A percentile compares a stretch with the other conserved stretches of the same genome.
These are phyloP conservation scores for Eurotiales sp. DNA, from an alignment of 2,329 filamentous ascomycete genomes.

Conservation along the genomic window DNA sequence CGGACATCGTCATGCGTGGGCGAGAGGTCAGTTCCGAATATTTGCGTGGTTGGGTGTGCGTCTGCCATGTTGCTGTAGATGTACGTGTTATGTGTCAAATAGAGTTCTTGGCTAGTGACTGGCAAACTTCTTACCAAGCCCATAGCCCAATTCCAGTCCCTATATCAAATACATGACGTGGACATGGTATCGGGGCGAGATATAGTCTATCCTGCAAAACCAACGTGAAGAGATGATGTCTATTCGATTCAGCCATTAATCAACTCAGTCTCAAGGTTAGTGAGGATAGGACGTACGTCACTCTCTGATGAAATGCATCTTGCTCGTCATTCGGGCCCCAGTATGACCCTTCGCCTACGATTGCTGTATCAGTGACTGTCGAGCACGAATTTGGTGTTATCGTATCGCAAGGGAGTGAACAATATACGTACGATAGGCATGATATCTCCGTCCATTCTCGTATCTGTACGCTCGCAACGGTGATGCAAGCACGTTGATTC, in stretches of 20 bases:
- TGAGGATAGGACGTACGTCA: slow-evolving; percentile 20
- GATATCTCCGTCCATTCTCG: slow-evolving; percentile 34
- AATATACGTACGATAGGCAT: slow-evolving; percentile 16
- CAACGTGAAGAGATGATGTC: slow-evolving; percentile 26
- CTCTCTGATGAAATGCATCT: slow-evolving; percentile 20
- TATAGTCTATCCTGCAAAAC: slow-evolving; percentile 24
- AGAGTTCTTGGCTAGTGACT: no score
- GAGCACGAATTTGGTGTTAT: no score
- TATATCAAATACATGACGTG: slow-evolving; percentile 27
- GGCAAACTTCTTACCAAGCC: slow-evolving; percentile 27
- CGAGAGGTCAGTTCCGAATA: slow-evolving; percentile 37
- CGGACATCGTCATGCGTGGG: slow-evolving; percentile 20
- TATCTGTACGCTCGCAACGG: slow-evolving; percentile 25
- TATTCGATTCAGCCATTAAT: no score
- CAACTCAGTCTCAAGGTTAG: no score
- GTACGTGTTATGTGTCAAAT: background rate
- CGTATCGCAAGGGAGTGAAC: background rate
- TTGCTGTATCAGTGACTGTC: no score
- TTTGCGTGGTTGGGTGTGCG: slow-evolving; percentile 26
- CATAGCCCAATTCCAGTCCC: slow-evolving; percentile 32
- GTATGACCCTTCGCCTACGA: slow-evolving; percentile 22
- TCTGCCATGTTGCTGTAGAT: slow-evolving; percentile 24
- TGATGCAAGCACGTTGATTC: slow-evolving; percentile 23
- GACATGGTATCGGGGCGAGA: slow-evolving; percentile 26
- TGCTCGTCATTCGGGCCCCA: slow-evolving; percentile 27